phyloP scores from a whole-genome alignment of 1,139 yeast genomes.

The Yamadazyma epiphylla region DNA sequence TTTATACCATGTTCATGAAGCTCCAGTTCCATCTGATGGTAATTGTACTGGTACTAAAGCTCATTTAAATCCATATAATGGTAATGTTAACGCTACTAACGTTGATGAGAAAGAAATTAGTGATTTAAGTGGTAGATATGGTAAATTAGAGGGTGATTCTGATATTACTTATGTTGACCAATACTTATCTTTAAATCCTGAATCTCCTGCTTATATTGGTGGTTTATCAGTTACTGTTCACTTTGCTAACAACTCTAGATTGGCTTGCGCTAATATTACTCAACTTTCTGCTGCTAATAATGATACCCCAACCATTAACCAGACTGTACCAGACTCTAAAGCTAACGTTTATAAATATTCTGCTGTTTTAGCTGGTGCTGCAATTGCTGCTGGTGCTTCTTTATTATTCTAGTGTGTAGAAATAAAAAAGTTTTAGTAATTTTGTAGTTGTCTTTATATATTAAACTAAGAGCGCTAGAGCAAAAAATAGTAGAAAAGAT shows the following conservation, averaged over 20 bases:
- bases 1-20: slow-evolving; percentile 38
- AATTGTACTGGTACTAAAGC: slow-evolving; percentile 35
- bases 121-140: slow-evolving; percentile 43
- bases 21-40: slow-evolving; percentile 36
- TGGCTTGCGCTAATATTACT: slow-evolving; percentile 41
- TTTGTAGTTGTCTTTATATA: no score
- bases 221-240: slow-evolving; percentile 38
- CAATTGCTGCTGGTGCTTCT: slow-evolving; percentile 4
- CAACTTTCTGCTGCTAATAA: slow-evolving; percentile 5
- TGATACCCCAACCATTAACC: no score
- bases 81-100: slow-evolving; percentile 23
- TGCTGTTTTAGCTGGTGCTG: slow-evolving; percentile 1
- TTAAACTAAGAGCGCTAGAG: no score
- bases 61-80: slow-evolving; percentile 41
- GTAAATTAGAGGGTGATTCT: slow-evolving; percentile 25
- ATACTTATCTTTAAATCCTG: slow-evolving; percentile 36
- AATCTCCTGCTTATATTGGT: slow-evolving; percentile 33
- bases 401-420: slow-evolving; percentile 2
- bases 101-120: slow-evolving; percentile 31
- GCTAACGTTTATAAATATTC: not conserved
- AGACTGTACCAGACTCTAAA: not conserved
- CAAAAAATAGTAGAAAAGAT: no score
- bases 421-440: no score
- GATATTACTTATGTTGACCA: slow-evolving; percentile 26
- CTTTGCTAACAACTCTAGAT: slow-evolving; percentile 26